Conservation (phyloP, 1,284 basidiomycete species). For the Apiotrichum porosum region DNA sequence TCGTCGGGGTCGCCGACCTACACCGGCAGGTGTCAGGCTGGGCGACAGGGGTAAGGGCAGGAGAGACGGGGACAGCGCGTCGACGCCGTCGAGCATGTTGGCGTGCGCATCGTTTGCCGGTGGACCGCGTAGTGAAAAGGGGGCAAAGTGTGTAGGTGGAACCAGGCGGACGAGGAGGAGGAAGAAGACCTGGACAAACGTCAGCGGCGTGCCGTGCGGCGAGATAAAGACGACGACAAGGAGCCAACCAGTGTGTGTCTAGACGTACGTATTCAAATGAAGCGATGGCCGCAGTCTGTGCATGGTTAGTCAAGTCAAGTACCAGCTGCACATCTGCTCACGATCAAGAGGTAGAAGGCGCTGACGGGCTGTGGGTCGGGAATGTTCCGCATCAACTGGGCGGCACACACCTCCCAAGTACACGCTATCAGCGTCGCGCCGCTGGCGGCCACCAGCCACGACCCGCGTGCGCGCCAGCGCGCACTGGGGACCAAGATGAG, state of each 20-base stretch:
- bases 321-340: neutral
- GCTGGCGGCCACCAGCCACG: slow-evolving; percentile 1
- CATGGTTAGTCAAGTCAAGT: slow-evolving; percentile 1
- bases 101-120: slow-evolving; percentile 1
- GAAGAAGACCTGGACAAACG: slow-evolving; percentile 10
- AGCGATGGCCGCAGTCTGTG: slow-evolving; percentile 8
- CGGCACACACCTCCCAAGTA: slow-evolving; percentile 7
- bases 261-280: slow-evolving; percentile 14
- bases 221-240: neutral
- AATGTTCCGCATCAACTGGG: neutral
- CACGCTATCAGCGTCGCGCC: slow-evolving; percentile 6
- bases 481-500: neutral
- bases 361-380: neutral
- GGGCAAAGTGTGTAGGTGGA: slow-evolving; percentile 1
- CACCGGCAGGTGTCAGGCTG: neutral
- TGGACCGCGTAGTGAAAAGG: slow-evolving; percentile 6
- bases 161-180: slow-evolving; percentile 16
- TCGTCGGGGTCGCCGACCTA: no score
- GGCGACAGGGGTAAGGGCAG: slow-evolving; percentile 1
- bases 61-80: slow-evolving; percentile 1
- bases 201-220: neutral
- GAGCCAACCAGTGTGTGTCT: neutral
- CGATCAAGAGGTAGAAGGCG: neutral
- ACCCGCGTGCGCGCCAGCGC: slow-evolving; percentile 10
- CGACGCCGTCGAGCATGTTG: no score